Evolutionary conservation across 2,329 filamentous ascomycete species (phyloP), one percentile per base, ranked within the genome.

Genomic region (Cryphonectria radicalis): DNA sequence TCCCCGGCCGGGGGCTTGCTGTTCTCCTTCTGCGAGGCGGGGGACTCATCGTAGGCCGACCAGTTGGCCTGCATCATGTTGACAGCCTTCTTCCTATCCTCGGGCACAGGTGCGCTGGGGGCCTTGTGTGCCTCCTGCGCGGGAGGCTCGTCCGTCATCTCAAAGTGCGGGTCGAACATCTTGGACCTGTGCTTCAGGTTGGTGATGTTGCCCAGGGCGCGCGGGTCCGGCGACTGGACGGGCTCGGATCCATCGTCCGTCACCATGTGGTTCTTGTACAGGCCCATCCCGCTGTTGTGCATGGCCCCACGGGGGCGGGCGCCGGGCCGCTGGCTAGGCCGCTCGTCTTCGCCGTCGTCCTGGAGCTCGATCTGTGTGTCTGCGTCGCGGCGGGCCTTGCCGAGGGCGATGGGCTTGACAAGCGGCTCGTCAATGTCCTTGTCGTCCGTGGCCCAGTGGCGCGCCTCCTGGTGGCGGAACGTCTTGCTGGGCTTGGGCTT

Each of bases 301-400:
- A 82, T 85, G n/a, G 85, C 81, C 62, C 88, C 89, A 70, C 84
- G 86, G 67, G 85, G 85, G 66, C 84, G 83, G 65, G 80, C 81
- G 66, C 81, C 78, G 64, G 80, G 77, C 67, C 85, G 84, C 69
- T 86, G 84, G 10, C 83, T 85, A 22, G 85, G 82, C 66, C 88
- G 88, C 46, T 87, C 87, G 66, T 88, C 90, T 69, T 95, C 91
- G 65, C 89, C 90, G 70, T 95, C 91, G 78, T 98, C 95, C 68
- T 89, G 85, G 77, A 98, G 88, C 73, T 96, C 90, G 78, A 97
- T 98, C 81, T 98, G 94, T 1, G 90, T 83, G 78, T 95, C 90
- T 25, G 92, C 91, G 76, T 97, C 93, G 59, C 90, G 93, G 72
- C 95, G 93, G 53, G 92, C 87, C 79, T 92, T 92, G 76, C 86